These are phyloP conservation scores for Trifolium pratense DNA, from an alignment of 306 rosid species.

Conservation along the genomic window DNA sequence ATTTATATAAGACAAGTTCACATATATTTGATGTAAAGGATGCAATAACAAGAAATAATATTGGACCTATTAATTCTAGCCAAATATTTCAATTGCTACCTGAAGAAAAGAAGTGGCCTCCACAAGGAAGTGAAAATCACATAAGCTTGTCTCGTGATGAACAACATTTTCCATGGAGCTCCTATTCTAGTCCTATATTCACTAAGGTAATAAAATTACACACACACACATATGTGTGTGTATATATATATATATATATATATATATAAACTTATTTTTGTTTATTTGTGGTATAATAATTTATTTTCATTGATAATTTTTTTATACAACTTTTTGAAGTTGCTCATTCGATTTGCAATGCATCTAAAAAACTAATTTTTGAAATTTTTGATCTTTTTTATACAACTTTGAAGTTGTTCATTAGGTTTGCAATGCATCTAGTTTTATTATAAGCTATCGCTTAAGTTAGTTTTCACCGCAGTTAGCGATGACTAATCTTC, in stretches of 20 bases:
- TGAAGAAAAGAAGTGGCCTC: slow-evolving; percentile 48
- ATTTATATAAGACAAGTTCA: slow-evolving; percentile 38
- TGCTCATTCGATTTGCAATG: too few species aligned
- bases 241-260: too few species aligned
- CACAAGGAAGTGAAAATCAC: slow-evolving; percentile 29
- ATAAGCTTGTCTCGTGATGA: slow-evolving; percentile 31
- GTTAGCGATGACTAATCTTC: too few species aligned
- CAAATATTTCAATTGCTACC: slow-evolving; percentile 23
- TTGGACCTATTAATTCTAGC: slow-evolving; percentile 39
- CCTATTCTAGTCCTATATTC: slow-evolving; percentile 36
- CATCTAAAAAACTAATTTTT: too few species aligned
- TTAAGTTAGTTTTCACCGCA: too few species aligned
- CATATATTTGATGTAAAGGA: slow-evolving; percentile 44
- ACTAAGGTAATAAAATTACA: slow-evolving; percentile 39
- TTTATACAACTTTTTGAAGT: too few species aligned
- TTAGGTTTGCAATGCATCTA: too few species aligned
- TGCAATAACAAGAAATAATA: slow-evolving; percentile 36
- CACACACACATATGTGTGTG: too few species aligned
- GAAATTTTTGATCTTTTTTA: too few species aligned
- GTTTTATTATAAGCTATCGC: too few species aligned
- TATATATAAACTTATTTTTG: too few species aligned
- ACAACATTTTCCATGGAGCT: slow-evolving; percentile 43
- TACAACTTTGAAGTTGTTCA: too few species aligned
- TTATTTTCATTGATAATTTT: not conserved
- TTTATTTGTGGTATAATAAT: not conserved